Evolutionary conservation across 208 protist species (phyloP).

Genomic region (Wallacemonas sp.): DNA sequence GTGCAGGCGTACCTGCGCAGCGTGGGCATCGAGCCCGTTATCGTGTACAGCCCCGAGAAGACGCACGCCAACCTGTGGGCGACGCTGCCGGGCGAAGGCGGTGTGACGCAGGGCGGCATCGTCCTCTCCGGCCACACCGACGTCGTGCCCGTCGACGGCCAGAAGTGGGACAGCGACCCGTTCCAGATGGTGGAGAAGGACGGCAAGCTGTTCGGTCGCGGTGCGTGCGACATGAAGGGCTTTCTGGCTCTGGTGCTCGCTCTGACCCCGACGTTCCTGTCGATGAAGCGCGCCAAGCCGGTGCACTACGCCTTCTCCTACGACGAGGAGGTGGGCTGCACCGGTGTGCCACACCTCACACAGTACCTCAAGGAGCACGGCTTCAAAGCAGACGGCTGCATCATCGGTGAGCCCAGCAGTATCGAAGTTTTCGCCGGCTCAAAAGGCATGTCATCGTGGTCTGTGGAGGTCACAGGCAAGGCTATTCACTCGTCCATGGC

Average conservation of each 20-base stretch:
- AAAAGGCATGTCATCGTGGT: constrained; percentile 28
- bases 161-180: constrained; percentile 44
- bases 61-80: constrained; percentile 60
- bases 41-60: constrained; percentile 28
- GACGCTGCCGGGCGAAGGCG: constrained; percentile 41
- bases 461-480: constrained; percentile 35
- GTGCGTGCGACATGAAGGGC: constrained; percentile 50
- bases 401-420: constrained; percentile 51
- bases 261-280: constrained; percentile 26
- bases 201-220: constrained; percentile 47
- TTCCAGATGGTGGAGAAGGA: constrained; percentile 39
- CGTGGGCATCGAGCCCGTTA: constrained; percentile 34
- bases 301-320: constrained; percentile 41
- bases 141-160: constrained; percentile 42
- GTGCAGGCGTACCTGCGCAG: constrained; percentile 34
- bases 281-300: constrained; percentile 35
- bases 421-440: constrained; percentile 35
- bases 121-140: constrained; percentile 46
- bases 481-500: constrained; percentile 46
- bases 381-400: constrained; percentile 43
- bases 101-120: constrained; percentile 40
- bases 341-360: constrained; percentile 22
- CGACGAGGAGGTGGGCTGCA: constrained; percentile 38
- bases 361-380: constrained; percentile 20
- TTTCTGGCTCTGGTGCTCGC: constrained; percentile 37